These are phyloP conservation scores for Wickerhamiella bombiphila DNA, from an alignment of 805 yeast species.

Conservation along the genomic window DNA sequence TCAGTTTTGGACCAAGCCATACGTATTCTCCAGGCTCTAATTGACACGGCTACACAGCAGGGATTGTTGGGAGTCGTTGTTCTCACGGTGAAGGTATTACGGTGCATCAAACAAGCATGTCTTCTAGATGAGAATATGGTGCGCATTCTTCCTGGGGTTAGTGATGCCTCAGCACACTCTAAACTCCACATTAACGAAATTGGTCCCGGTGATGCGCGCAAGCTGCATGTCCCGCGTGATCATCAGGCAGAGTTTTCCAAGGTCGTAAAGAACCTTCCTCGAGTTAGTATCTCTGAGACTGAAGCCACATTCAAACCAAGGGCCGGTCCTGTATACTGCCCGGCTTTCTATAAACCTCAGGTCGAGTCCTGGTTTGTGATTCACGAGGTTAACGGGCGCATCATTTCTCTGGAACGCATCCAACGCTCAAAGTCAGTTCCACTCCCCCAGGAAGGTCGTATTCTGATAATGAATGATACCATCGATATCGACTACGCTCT, in stretches of 20 bases:
- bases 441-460: conserved; percentile 5
- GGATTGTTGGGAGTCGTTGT: conserved; percentile 54
- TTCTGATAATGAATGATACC: conserved; percentile 17
- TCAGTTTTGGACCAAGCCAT: conserved; percentile 87
- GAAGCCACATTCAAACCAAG: conserved; percentile 24
- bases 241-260: conserved; percentile 35
- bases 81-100: conserved; percentile 56
- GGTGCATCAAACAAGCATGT: conserved; percentile 66
- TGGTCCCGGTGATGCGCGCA: conserved; percentile 26
- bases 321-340: conserved; percentile 44
- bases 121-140: conserved; percentile 11
- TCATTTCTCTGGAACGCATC: conserved; percentile 59
- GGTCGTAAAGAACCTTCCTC: conserved; percentile 47
- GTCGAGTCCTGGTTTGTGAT: conserved; percentile 88
- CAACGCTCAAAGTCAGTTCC: conserved; percentile 34
- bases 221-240: conserved; percentile 30
- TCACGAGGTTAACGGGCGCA: conserved; percentile 33
- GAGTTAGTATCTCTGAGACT: conserved; percentile 34
- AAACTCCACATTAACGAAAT: conserved; percentile 17
- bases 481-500: conserved; percentile 17
- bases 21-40: conserved; percentile 83
- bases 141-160: conserved; percentile 13
- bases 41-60: conserved; percentile 76
- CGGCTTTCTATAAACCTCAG: conserved; percentile 78
- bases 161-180: conserved; percentile 2